Percentiles rank a stretch among this genome's conserved stretches.
phyloP scores from a whole-genome alignment of 2,329 filamentous ascomycete species.

The Exophiala calicioides region DNA sequence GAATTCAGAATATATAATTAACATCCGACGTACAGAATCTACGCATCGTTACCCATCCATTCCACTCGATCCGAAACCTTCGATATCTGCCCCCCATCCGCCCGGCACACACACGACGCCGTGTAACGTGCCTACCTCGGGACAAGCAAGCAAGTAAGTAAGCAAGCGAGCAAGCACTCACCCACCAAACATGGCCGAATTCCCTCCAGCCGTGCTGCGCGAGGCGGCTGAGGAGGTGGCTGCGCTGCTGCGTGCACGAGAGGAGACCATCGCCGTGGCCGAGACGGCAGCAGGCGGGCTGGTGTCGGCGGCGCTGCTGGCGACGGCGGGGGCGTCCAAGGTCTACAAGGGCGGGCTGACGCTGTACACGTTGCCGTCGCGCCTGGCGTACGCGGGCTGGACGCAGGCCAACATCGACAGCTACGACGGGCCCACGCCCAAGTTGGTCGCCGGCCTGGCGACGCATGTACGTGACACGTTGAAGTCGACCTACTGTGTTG shows the following conservation, averaged over 20 bases:
- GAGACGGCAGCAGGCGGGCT: conserved; percentile 67
- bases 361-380: conserved; percentile 61
- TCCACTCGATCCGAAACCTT: too few relatives aligned
- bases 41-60: too few relatives aligned
- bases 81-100: too few relatives aligned
- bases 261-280: conserved; percentile 61
- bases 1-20: too few relatives aligned
- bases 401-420: conserved; percentile 52
- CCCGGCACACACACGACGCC: too few relatives aligned
- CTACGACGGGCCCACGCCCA: conserved; percentile 62
- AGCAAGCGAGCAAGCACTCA: too few relatives aligned
- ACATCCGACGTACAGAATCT: too few relatives aligned
- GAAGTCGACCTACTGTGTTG: conserved; percentile 52
- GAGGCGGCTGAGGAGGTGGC: conserved; percentile 22
- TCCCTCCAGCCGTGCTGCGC: conserved; percentile 16
- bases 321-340: conserved; percentile 58
- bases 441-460: conserved; percentile 59
- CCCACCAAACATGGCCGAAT: conserved; percentile 7
- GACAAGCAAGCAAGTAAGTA: too few relatives aligned
- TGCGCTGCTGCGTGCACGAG: conserved; percentile 45
- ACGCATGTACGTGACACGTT: conserved; percentile 58
- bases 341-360: conserved; percentile 66
- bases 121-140: too few relatives aligned
- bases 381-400: conserved; percentile 63
- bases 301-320: conserved; percentile 60